A percentile compares a stretch with the other conserved stretches of the same genome.
phyloP scores from a whole-genome alignment of 1,284 basidiomycete species.

The Chiua sp. region DNA sequence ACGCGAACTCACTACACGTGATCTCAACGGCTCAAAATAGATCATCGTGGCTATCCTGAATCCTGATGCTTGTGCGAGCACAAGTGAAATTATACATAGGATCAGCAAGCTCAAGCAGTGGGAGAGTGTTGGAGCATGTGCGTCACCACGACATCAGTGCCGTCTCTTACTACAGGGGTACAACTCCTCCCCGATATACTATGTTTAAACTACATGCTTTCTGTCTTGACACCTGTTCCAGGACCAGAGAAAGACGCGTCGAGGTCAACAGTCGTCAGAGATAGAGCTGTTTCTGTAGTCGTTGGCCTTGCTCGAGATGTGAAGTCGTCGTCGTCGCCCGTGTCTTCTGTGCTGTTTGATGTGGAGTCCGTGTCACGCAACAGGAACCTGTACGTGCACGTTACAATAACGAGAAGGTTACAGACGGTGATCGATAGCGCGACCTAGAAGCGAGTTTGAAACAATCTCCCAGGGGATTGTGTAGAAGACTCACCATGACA shows the following conservation, averaged over 20 bases:
- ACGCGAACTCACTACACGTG: too few species aligned
- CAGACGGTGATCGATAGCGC: conserved; percentile 29
- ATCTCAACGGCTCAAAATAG: too few species aligned
- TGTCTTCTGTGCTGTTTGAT: background rate
- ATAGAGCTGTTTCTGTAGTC: too few species aligned
- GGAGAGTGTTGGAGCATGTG: too few species aligned
- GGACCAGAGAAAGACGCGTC: background rate
- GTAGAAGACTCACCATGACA: conserved; percentile 15
- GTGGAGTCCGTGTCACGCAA: background rate
- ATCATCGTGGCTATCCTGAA: too few species aligned
- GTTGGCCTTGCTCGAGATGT: background rate
- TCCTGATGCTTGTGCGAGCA: too few species aligned
- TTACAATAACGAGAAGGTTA: conserved; percentile 34
- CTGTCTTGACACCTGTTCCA: background rate
- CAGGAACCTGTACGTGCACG: conserved; percentile 22
- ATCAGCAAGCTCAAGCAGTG: too few species aligned
- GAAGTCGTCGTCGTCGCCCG: conserved; percentile 16
- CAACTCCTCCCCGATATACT: too few species aligned
- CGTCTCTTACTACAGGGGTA: too few species aligned
- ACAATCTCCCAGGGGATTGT: background rate
- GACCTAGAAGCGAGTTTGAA: conserved; percentile 7
- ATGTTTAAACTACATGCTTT: background rate
- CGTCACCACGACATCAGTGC: too few species aligned
- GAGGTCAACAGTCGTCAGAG: conserved; percentile 11
- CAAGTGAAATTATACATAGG: too few species aligned